These are phyloP conservation scores for Akanthomyces muscarius DNA, from an alignment of 2,329 filamentous ascomycete species.

Conservation along the genomic window DNA sequence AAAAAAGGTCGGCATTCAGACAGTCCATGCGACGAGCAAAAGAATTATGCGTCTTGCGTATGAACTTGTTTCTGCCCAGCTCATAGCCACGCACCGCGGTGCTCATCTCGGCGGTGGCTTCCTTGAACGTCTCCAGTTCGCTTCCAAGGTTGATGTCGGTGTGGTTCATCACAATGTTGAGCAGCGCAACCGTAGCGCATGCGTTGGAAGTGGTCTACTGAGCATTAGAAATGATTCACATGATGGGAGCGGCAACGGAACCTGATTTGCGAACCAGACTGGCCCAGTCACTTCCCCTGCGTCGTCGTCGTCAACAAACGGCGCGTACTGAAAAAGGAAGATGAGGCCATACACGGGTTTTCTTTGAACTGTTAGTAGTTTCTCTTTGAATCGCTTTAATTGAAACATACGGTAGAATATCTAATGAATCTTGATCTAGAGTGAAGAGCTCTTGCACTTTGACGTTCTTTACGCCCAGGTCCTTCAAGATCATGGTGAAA, in stretches of 20 bases:
- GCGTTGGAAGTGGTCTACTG: constrained; percentile 71
- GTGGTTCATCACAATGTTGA: constrained; percentile 91
- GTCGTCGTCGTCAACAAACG: constrained; percentile 48
- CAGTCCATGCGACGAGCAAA: constrained; percentile 78
- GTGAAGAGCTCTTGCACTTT: constrained; percentile 73
- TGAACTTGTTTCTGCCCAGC: constrained; percentile 69
- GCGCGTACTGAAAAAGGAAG: constrained; percentile 74
- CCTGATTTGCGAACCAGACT: constrained; percentile 94
- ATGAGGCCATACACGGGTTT: constrained; percentile 81
- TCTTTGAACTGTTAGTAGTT: constrained; percentile 36
- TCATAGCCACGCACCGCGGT: constrained; percentile 72
- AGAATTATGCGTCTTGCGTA: constrained; percentile 82
- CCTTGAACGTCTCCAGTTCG: constrained; percentile 68
- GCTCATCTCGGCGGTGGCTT: constrained; percentile 62
- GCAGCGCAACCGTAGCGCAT: constrained; percentile 85
- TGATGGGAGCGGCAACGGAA: constrained; percentile 29
- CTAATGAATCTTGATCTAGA: constrained; percentile 63
- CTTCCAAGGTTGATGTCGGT: constrained; percentile 62
- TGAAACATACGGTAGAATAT: constrained; percentile 54
- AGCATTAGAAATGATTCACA: constrained; percentile 16
- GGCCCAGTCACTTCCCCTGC: constrained; percentile 50
- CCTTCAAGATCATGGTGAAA: constrained; percentile 79
- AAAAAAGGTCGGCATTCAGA: constrained; percentile 63
- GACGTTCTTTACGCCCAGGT: constrained; percentile 70
- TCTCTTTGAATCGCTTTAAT: background rate